These are phyloP conservation scores for Hypomyces rosellus DNA, from an alignment of 2,329 filamentous ascomycete species.

Conservation along the genomic window DNA sequence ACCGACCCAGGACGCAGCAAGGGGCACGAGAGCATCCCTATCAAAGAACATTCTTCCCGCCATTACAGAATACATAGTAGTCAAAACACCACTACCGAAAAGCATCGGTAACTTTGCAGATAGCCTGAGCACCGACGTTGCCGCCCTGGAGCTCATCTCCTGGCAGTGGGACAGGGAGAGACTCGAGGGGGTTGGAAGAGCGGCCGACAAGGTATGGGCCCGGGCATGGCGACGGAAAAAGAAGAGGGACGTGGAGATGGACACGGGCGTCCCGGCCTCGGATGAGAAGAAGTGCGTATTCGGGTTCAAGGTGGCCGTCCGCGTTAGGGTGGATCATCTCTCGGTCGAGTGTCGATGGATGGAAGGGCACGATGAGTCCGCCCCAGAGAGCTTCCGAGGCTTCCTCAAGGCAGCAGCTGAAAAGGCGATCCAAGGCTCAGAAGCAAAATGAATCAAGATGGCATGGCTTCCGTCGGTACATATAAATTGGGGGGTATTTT, in stretches of 20 bases:
- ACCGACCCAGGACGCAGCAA: conserved; percentile 45
- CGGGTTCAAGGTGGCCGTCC: conserved; percentile 53
- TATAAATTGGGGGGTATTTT: no score
- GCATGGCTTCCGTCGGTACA: neutral
- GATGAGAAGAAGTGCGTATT: conserved; percentile 37
- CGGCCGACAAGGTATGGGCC: conserved; percentile 71
- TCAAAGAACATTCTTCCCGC: conserved; percentile 40
- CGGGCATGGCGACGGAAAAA: conserved; percentile 62
- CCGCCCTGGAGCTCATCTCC: conserved; percentile 47
- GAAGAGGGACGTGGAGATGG: conserved; percentile 42
- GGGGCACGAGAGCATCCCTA: conserved; percentile 35
- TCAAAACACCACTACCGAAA: conserved; percentile 41
- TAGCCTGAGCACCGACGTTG: conserved; percentile 40
- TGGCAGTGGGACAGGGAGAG: conserved; percentile 58
- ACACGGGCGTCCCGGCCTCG: conserved; percentile 5
- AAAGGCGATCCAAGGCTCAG: conserved; percentile 5
- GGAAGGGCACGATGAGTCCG: conserved; percentile 62
- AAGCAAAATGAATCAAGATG: neutral
- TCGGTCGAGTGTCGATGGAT: conserved; percentile 54
- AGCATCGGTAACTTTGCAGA: conserved; percentile 31
- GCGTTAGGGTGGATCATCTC: conserved; percentile 33
- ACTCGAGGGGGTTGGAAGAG: conserved; percentile 54
- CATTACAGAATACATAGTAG: conserved; percentile 32
- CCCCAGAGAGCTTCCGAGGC: conserved; percentile 85
- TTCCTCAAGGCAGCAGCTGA: conserved; percentile 53